Evolutionary conservation across 176 grass and related monocot species (phyloP), one percentile per base, ranked within the genome.

Genomic region (Zea luxurians): DNA sequence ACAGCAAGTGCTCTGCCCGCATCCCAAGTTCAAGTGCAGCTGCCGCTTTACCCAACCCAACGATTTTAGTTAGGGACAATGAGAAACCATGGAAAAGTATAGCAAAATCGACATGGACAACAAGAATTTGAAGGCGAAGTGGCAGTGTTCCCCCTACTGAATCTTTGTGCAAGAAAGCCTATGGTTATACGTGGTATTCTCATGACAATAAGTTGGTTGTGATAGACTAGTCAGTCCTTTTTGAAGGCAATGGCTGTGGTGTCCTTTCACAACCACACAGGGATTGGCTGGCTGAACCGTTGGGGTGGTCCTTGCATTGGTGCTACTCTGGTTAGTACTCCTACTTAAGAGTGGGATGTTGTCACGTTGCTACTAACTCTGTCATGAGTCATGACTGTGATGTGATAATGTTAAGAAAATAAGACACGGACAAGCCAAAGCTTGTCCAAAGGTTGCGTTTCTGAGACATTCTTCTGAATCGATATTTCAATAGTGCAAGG

Each of bases 21-120:
- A 93, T 84, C 85, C 89, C 4, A 99, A 92, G 75, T 70, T 83
- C 82, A 99, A 92, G 68, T 99, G 84, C 77, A 85, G 67, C 43
- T 99, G 96, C 81, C 96, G 93, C 82, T 78, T 78, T 90, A 40
- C 85, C 84, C 18, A 71, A 40, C 85, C 84, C 18, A 71, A 75
- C 67, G 80, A 57, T 85, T 77, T 76, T 91, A 90, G 84, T 68
- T 87, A 87, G 49, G 78, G 67, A 62, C 43, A 48, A 27, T 27
- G 62, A 83, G 45, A 85, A 75, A 17, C 44, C 71, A 76, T 79
- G 73, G 55, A 83, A 60, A 71, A 77, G 43, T 71, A 90, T 61
- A 82, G 58, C 41, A 75, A 75, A 79, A 80, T 66, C 47, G 74
- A 88, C 35, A 20, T 67, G 60, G 53, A 67, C 57, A 73, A 89